Evolutionary conservation across 768 basidiomycete species (phyloP).

Genomic region (Hirschioporus abietinus): DNA sequence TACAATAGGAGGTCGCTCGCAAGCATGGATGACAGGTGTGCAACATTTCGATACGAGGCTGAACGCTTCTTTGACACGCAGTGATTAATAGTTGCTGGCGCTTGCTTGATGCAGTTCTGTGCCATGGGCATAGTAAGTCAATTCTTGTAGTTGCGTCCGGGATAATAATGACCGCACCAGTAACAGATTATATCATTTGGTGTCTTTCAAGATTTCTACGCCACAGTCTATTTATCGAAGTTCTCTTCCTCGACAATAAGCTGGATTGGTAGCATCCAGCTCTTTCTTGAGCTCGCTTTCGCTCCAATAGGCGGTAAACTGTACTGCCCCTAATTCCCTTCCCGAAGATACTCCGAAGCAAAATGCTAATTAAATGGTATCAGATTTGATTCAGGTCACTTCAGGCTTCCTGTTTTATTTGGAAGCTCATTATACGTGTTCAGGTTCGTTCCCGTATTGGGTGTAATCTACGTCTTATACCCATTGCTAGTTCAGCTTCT

Average conservation of each 20-base stretch:
- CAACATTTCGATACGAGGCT: neutral
- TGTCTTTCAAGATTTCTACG: constrained; percentile 24
- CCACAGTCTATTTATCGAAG: constrained; percentile 16
- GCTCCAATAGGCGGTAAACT: constrained; percentile 21
- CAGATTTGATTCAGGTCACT: constrained; percentile 3
- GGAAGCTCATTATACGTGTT: neutral
- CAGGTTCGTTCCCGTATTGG: constrained; percentile 30
- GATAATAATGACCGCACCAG: neutral
- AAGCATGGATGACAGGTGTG: neutral
- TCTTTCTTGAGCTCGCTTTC: constrained; percentile 14
- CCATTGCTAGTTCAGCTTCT: constrained; percentile 24
- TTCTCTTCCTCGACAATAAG: constrained; percentile 26
- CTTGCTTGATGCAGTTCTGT: neutral
- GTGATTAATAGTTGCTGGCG: neutral
- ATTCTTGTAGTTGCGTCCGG: neutral
- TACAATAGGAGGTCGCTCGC: neutral
- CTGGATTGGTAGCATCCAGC: constrained; percentile 22
- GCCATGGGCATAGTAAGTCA: neutral
- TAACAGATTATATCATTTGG: constrained; percentile 14
- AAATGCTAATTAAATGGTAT: neutral
- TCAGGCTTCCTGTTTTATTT: neutral
- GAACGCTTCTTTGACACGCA: neutral
- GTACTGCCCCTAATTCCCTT: neutral
- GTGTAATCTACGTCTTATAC: neutral
- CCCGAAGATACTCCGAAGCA: neutral